phyloP scores from a whole-genome alignment of 768 basidiomycete genomes.

The Chiua virens region DNA sequence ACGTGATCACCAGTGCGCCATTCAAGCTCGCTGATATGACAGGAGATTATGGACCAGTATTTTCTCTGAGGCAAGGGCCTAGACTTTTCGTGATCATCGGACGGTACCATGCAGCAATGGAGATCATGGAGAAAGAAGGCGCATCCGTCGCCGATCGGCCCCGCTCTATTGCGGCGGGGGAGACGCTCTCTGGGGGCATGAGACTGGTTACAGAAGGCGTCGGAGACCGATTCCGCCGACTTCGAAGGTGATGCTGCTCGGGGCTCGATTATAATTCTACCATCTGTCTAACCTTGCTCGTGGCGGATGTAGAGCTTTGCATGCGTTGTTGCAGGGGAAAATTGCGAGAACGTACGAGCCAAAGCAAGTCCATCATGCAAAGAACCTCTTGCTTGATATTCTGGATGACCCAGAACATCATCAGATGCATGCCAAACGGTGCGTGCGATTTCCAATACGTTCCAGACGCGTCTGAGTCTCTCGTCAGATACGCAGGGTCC shows the following conservation, averaged over 20 bases:
- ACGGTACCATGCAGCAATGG: slow-evolving; percentile 32
- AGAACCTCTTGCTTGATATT: slow-evolving; percentile 35
- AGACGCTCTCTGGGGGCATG: slow-evolving; percentile 36
- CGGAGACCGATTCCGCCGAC: slow-evolving; percentile 31
- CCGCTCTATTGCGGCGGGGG: slow-evolving; percentile 33
- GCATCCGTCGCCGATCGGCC: slow-evolving; percentile 35
- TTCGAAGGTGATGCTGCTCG: slow-evolving; percentile 19
- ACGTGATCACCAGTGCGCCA: background rate
- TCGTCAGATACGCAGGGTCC: slow-evolving; percentile 18
- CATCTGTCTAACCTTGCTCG: background rate
- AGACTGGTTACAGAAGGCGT: slow-evolving; percentile 24
- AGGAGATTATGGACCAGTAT: slow-evolving; percentile 59
- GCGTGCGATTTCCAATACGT: background rate
- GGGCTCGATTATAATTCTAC: background rate
- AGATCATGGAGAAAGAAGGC: slow-evolving; percentile 42
- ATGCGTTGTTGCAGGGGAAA: slow-evolving; percentile 34
- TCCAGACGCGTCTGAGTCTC: too few relatives aligned
- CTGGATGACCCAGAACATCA: slow-evolving; percentile 33
- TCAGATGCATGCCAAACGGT: slow-evolving; percentile 36
- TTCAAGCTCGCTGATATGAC: slow-evolving; percentile 53
- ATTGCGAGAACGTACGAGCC: slow-evolving; percentile 32
- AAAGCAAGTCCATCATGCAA: slow-evolving; percentile 34
- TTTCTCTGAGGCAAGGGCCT: slow-evolving; percentile 56
- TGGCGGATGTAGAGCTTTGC: slow-evolving; percentile 27
- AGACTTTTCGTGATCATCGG: slow-evolving; percentile 21